Base-by-base conservation (phyloP, 116 monocot species). In the Posidonia oceanica region DNA sequence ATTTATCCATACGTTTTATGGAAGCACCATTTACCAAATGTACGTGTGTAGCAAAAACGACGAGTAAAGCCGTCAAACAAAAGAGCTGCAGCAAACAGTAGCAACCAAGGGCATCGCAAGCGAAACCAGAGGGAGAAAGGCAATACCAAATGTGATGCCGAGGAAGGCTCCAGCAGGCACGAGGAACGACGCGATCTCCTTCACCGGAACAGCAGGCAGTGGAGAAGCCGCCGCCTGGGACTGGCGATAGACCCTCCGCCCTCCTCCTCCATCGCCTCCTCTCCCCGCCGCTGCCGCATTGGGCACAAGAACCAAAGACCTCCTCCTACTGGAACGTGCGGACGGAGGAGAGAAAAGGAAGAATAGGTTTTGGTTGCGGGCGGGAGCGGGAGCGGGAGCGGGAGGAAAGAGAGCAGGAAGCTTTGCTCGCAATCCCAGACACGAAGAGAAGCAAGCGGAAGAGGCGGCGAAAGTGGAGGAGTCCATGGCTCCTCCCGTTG, bases 161-260 rank as follows among this genome's bases (percentile, higher is more conserved):
- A 91, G 58, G 68, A 88, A 81, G 0, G 83, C 84, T 23, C 88
- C 94, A 5, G 86, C 91, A 2, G 95, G 91, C 4, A 73, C 69
- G 4, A 88, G 68, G 58, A 78, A 61, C 1, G 86, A 75, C 3
- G 84, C 69, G 37, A 88, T 80, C 59, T 84, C 83, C 74, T 87
- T 83, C 17, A 80, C 67, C 7, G 84, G 81, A 55, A 82, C 7
- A 8, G 71, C 36, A 8, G 86, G 58, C 3, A 48, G 69, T 5
- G 52, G 41, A 16, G 51, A 42, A 56, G 20, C 41, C 55, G 62
- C 23, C 5, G 38, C 39, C 39, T 67, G 71, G 52, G 87, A 85
- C 53, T 80, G 78, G 15, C 76, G 73, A 56, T 85, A 87, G 29
- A 76, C 72, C 72, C 75, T 78, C 63, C 78, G 53, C 14, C 75